Evolutionary conservation across 495 filamentous ascomycete genomes (phyloP).

Genomic region (Aspergillus sclerotioniger): DNA sequence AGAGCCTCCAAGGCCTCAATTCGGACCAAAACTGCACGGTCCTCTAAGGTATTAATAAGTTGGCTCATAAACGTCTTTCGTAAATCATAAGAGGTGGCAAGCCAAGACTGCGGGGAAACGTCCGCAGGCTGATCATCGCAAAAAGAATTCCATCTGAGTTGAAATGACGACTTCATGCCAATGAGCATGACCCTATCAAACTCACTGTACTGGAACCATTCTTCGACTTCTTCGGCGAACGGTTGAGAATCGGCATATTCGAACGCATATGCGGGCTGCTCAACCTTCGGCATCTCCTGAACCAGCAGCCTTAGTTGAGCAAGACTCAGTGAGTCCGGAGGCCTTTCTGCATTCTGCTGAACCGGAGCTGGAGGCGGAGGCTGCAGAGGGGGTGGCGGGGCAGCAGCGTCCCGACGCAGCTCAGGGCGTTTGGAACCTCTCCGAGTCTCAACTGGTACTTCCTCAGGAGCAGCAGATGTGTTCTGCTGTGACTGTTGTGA

Average conservation of each 20-base stretch:
- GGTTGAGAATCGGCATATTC: constrained; percentile 79
- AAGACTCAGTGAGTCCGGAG: constrained; percentile 76
- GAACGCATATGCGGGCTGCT: constrained; percentile 90
- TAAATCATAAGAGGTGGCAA: constrained; percentile 43
- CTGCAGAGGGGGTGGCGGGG: constrained; percentile 58
- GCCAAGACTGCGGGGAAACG: constrained; percentile 45
- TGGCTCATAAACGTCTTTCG: constrained; percentile 45
- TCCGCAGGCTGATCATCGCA: constrained; percentile 34
- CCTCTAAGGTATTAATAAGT: constrained; percentile 40
- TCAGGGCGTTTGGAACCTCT: constrained; percentile 47
- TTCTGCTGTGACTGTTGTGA: constrained; percentile 27
- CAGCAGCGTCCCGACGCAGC: constrained; percentile 53
- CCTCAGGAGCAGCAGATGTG: constrained; percentile 6
- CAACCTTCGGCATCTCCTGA: constrained; percentile 71
- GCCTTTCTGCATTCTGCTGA: constrained; percentile 42
- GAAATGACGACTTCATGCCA: constrained; percentile 68
- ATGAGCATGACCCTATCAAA: constrained; percentile 69
- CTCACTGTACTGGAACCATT: constrained; percentile 91
- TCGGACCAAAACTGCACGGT: constrained; percentile 52
- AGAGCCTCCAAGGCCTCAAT: constrained; percentile 70
- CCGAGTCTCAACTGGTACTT: constrained; percentile 14
- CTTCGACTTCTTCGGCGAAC: constrained; percentile 85
- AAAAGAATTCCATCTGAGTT: constrained; percentile 59
- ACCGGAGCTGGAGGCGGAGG: constrained; percentile 56
- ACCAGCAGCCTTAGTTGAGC: constrained; percentile 78